These are phyloP conservation scores for Geotrichum citri-aurantii DNA, from an alignment of 1,139 yeast species.

Conservation along the genomic window DNA sequence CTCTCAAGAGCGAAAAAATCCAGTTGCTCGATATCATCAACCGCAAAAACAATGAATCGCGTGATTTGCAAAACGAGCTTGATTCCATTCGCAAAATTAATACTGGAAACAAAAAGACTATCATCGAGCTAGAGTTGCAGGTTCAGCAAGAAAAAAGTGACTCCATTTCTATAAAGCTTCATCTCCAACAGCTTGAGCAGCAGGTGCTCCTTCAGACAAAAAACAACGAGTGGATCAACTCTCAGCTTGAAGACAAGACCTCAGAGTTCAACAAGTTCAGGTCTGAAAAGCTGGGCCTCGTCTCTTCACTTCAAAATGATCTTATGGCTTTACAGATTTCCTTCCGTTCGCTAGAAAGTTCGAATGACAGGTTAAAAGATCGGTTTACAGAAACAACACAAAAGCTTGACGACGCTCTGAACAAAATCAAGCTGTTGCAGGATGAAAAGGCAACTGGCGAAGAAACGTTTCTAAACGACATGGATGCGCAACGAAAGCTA, in stretches of 20 bases:
- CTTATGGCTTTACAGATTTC: constrained; percentile 36
- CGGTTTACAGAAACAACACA: constrained; percentile 38
- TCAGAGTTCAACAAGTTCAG: constrained; percentile 38
- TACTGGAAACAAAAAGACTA: constrained; percentile 40
- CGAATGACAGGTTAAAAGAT: constrained; percentile 28
- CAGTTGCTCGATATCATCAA: constrained; percentile 41
- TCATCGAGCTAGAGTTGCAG: constrained; percentile 40
- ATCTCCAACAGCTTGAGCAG: constrained; percentile 38
- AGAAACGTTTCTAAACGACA: constrained; percentile 55
- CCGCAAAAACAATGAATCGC: constrained; percentile 44
- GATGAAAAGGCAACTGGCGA: constrained; percentile 45
- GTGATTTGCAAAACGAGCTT: constrained; percentile 49
- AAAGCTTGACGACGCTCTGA: constrained; percentile 38
- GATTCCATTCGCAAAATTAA: constrained; percentile 46
- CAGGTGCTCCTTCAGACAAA: constrained; percentile 37
- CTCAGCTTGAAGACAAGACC: constrained; percentile 35
- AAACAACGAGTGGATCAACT: constrained; percentile 38
- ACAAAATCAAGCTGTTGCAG: constrained; percentile 45
- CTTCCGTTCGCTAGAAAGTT: constrained; percentile 33
- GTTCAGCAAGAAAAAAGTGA: constrained; percentile 35
- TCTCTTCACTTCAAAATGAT: constrained; percentile 35
- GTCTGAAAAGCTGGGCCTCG: constrained; percentile 32
- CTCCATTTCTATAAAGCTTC: constrained; percentile 36
- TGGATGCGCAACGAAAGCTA: constrained; percentile 57
- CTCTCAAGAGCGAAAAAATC: constrained; percentile 36